Conservation (phyloP, 441 rosid genomes). For the Brassica hybrid region DNA sequence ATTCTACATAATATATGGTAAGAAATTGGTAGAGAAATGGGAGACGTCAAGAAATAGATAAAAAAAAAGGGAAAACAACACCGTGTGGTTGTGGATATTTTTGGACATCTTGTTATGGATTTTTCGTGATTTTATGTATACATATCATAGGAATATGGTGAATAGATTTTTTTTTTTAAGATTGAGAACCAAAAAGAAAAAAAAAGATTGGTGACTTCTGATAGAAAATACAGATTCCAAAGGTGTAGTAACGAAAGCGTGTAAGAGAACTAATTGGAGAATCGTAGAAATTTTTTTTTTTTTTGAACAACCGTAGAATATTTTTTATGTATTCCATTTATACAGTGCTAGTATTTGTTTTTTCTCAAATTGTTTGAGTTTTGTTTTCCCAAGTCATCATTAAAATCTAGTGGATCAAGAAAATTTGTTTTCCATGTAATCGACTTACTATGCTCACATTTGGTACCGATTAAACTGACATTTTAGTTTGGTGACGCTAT, state of each 20-base stretch:
- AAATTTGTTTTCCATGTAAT: conserved; percentile 5
- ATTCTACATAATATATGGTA: conserved; percentile 9
- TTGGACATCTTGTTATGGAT: not conserved
- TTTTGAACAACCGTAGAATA: too few relatives aligned
- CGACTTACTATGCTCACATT: not conserved
- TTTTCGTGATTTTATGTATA: not conserved
- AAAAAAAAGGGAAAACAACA: conserved; percentile 2
- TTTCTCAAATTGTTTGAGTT: not conserved
- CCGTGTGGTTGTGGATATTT: conserved; percentile 10
- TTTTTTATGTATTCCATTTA: not conserved
- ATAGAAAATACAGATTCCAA: too few relatives aligned
- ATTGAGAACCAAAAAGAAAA: not conserved
- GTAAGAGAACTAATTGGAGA: conserved; percentile 16
- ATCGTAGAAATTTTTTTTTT: not conserved
- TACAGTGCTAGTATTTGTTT: not conserved
- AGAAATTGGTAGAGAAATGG: conserved; percentile 3
- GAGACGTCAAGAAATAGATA: not conserved
- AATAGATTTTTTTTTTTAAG: not conserved
- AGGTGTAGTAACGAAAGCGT: too few relatives aligned
- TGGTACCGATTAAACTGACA: conserved; percentile 8
- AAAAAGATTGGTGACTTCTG: not conserved
- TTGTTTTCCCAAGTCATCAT: conserved; percentile 4
- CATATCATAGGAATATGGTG: not conserved
- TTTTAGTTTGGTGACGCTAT: conserved; percentile 10
- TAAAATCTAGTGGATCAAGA: conserved; percentile 12